These are phyloP conservation scores for Penicillium brevicompactum DNA, from an alignment of 2,329 filamentous ascomycete genomes.

Conservation along the genomic window DNA sequence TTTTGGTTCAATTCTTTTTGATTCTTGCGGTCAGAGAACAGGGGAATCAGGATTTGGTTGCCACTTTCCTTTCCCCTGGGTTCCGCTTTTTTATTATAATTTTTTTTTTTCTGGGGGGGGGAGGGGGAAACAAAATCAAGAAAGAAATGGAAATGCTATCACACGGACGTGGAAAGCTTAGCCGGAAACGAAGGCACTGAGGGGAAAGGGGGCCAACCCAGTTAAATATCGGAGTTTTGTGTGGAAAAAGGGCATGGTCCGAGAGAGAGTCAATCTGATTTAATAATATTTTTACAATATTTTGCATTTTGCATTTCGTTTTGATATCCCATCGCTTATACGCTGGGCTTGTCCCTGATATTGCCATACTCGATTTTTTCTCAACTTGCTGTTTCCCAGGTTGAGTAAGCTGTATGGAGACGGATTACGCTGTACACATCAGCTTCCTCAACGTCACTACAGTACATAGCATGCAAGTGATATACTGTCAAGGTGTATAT, in stretches of 20 bases:
- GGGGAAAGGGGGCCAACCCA: slow-evolving; percentile 28
- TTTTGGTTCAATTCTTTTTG: background rate
- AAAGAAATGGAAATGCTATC: slow-evolving; percentile 13
- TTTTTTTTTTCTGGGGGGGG: background rate
- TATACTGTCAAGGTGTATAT: too few relatives aligned
- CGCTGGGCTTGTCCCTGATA: background rate
- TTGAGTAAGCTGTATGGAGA: too few relatives aligned
- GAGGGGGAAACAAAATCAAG: background rate
- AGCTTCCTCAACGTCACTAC: too few relatives aligned
- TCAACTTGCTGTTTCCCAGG: too few relatives aligned
- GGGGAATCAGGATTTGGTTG: slow-evolving; percentile 18
- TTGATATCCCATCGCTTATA: background rate
- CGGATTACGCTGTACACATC: too few relatives aligned
- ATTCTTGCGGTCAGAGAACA: slow-evolving; percentile 5
- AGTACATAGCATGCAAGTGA: too few relatives aligned
- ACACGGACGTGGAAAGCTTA: slow-evolving; percentile 21
- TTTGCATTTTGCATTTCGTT: background rate
- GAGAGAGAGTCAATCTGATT: slow-evolving; percentile 14
- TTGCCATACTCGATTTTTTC: too few relatives aligned
- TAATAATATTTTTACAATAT: background rate
- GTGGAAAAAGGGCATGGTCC: slow-evolving; percentile 25
- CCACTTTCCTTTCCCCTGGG: slow-evolving; percentile 17
- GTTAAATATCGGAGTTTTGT: slow-evolving; percentile 20
- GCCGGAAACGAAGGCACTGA: slow-evolving; percentile 17
- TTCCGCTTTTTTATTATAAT: background rate